A percentile compares a stretch with the other conserved stretches of the same genome.
phyloP scores from a whole-genome alignment of 75 land plant species.

The Sequoiadendron giganteum region DNA sequence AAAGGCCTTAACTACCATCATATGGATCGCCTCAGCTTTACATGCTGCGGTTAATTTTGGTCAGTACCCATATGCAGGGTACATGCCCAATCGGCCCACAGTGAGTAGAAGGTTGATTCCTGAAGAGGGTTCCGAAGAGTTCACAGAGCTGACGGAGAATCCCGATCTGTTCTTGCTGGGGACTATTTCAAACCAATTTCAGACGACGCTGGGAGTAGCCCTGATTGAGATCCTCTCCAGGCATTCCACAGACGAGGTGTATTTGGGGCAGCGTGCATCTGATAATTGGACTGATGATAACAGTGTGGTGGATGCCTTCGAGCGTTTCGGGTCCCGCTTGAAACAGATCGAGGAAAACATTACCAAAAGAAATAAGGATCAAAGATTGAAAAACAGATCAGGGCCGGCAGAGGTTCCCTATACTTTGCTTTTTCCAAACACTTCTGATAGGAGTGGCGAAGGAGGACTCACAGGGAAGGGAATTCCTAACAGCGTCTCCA shows the following conservation, averaged over 20 bases:
- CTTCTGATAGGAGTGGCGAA: not conserved
- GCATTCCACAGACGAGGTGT: constrained; percentile 48
- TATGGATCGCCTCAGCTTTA: constrained; percentile 61
- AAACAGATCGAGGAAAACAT: constrained; percentile 38
- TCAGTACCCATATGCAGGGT: constrained; percentile 42
- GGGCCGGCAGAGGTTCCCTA: constrained; percentile 9
- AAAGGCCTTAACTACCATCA: constrained; percentile 38
- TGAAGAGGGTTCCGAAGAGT: constrained; percentile 19
- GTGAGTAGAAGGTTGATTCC: constrained; percentile 34
- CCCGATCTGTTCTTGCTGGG: constrained; percentile 24
- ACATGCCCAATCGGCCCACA: constrained; percentile 43
- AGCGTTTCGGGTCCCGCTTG: constrained; percentile 26
- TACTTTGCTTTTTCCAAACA: constrained; percentile 6
- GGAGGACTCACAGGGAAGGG: constrained; percentile 12
- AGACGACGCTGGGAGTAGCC: constrained; percentile 39
- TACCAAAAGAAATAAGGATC: constrained; percentile 30
- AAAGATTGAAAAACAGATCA: constrained; percentile 1
- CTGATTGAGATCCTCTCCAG: constrained; percentile 27
- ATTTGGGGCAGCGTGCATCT: constrained; percentile 46
- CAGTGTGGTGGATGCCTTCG: constrained; percentile 17
- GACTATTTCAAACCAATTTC: constrained; percentile 19
- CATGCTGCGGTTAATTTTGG: constrained; percentile 66
- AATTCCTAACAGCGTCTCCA: constrained; percentile 14
- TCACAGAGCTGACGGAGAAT: constrained; percentile 20
- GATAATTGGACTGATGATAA: constrained; percentile 49